phyloP scores from a whole-genome alignment of 1,139 yeast genomes.

The Candida mesenterica region DNA sequence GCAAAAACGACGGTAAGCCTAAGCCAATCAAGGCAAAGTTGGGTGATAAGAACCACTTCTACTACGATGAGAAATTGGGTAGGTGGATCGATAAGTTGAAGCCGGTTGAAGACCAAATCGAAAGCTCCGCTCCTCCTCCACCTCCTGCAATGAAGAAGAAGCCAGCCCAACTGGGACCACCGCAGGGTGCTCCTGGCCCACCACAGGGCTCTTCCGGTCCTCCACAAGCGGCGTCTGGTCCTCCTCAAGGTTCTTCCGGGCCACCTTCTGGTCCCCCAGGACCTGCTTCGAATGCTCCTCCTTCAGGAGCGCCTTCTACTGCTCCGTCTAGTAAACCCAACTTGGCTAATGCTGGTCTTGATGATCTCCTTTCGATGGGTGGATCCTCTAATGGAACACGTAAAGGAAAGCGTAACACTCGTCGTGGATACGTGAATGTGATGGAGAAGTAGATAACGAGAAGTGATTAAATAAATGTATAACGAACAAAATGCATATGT shows the following conservation, averaged over 20 bases:
- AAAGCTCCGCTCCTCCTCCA: constrained; percentile 65
- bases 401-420: constrained; percentile 62
- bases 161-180: constrained; percentile 24
- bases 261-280: constrained; percentile 19
- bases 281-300: constrained; percentile 5
- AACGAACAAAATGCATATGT: background rate
- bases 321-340: constrained; percentile 15
- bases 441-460: constrained; percentile 43
- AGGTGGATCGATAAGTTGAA: constrained; percentile 82
- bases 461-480: constrained; percentile 10
- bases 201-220: constrained; percentile 1
- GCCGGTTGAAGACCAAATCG: constrained; percentile 68
- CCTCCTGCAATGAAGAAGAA: constrained; percentile 56
- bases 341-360: constrained; percentile 56
- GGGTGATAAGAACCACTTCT: constrained; percentile 67
- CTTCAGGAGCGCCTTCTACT: constrained; percentile 7
- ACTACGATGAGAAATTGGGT: constrained; percentile 79
- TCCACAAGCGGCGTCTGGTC: constrained; percentile 2
- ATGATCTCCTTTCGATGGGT: constrained; percentile 59
- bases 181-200: constrained; percentile 7
- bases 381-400: constrained; percentile 43
- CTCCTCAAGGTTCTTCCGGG: constrained; percentile 15
- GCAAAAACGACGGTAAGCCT: constrained; percentile 56
- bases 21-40: constrained; percentile 82
- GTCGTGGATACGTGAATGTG: constrained; percentile 76